These are phyloP conservation scores for Colletotrichum somersetense DNA, from an alignment of 2,329 filamentous ascomycete species.

Conservation along the genomic window DNA sequence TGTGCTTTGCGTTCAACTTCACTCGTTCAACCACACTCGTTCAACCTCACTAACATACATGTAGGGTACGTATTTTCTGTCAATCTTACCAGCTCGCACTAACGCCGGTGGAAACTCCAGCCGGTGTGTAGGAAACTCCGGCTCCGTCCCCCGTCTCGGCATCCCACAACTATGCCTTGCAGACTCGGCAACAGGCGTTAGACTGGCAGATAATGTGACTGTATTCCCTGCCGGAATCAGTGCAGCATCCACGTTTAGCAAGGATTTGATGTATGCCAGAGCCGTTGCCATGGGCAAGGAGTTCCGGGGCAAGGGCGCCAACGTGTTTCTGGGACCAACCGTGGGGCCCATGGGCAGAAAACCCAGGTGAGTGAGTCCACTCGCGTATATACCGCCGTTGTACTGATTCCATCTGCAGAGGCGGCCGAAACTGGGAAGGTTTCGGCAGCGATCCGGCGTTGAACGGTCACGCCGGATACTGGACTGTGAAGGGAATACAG, in stretches of 20 bases:
- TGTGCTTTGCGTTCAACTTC: no score
- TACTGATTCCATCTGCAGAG: constrained; percentile 51
- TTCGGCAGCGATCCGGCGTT: constrained; percentile 79
- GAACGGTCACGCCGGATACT: constrained; percentile 80
- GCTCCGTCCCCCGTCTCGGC: constrained; percentile 76
- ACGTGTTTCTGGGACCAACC: constrained; percentile 77
- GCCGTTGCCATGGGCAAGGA: constrained; percentile 78
- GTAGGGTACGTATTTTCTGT: constrained; percentile 44
- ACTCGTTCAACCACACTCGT: no score
- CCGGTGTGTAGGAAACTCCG: constrained; percentile 82
- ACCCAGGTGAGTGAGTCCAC: neutral
- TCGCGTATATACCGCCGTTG: no score
- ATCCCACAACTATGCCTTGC: constrained; percentile 80
- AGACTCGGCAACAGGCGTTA: constrained; percentile 78
- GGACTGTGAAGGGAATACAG: constrained; percentile 82
- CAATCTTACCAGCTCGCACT: neutral
- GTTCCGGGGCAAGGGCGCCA: constrained; percentile 78
- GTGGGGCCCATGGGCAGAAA: constrained; percentile 72
- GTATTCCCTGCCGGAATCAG: no score
- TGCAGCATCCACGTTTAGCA: no score
- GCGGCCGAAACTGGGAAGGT: constrained; percentile 81
- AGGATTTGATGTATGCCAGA: constrained; percentile 77
- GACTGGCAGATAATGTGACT: constrained; percentile 79
- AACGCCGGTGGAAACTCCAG: constrained; percentile 48
- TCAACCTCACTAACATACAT: constrained; percentile 29